Conservation (phyloP, 176 grass and related monocot species). For the Oryza coarctata region DNA sequence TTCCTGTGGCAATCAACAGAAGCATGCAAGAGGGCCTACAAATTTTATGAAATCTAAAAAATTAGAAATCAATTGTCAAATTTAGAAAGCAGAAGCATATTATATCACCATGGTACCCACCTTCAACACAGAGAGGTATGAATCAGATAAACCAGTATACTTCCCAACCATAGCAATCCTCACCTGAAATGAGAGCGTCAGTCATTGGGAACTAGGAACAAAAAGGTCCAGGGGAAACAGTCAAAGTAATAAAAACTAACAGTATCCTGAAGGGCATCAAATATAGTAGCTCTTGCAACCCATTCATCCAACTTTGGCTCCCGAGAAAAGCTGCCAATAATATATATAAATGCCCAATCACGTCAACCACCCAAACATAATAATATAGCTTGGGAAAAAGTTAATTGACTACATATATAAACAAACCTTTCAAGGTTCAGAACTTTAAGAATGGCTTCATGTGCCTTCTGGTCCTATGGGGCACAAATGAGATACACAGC, state of each 20-base stretch:
- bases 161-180: constrained; percentile 75
- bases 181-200: constrained; percentile 45
- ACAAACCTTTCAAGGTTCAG: constrained; percentile 73
- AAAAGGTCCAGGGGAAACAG: neutral
- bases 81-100: neutral
- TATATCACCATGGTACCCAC: constrained; percentile 22
- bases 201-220: constrained; percentile 23
- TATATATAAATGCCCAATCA: constrained; percentile 1
- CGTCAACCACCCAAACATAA: neutral
- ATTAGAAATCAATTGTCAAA: neutral
- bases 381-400: constrained; percentile 16
- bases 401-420: constrained; percentile 15
- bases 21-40: constrained; percentile 76
- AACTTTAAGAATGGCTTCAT: constrained; percentile 76
- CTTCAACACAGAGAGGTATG: constrained; percentile 71
- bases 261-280: constrained; percentile 60
- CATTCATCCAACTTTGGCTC: constrained; percentile 66
- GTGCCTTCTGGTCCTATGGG: constrained; percentile 67
- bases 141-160: constrained; percentile 76
- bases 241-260: constrained; percentile 33
- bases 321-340: constrained; percentile 34
- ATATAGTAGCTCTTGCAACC: constrained; percentile 50
- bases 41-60: neutral
- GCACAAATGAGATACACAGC: constrained; percentile 4
- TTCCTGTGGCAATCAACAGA: constrained; percentile 67